These are phyloP conservation scores for Globisporangium paroecandrum DNA, from an alignment of 352 stramenopile genomes.

Conservation along the genomic window DNA sequence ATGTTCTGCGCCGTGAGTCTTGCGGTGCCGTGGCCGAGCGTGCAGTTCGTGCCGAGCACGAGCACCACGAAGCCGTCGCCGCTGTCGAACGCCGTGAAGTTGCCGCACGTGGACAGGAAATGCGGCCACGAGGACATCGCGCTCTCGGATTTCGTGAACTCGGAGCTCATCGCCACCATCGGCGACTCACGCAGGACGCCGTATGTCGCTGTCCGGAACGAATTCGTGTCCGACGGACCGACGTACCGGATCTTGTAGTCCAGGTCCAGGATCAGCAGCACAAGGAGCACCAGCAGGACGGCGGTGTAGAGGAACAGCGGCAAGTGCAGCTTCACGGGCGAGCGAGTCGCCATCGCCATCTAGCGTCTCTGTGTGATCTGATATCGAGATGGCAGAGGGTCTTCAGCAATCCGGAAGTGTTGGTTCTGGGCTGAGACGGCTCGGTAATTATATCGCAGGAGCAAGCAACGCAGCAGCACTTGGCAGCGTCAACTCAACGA, in stretches of 20 bases:
- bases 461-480: neutral
- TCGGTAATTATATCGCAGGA: neutral
- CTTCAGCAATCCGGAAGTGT: neutral
- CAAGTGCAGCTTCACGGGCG: slow-evolving; percentile 7
- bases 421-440: neutral
- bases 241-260: slow-evolving; percentile 13
- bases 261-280: slow-evolving; percentile 11
- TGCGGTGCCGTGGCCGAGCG: slow-evolving; percentile 7
- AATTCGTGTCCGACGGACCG: slow-evolving; percentile 4
- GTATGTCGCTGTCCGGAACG: slow-evolving; percentile 11
- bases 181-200: slow-evolving; percentile 6
- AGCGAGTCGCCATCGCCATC: neutral
- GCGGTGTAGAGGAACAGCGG: slow-evolving; percentile 3
- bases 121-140: slow-evolving; percentile 18
- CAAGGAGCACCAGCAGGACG: slow-evolving; percentile 4
- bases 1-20: slow-evolving; percentile 14
- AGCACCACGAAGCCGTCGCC: slow-evolving; percentile 17
- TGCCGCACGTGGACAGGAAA: slow-evolving; percentile 20
- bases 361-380: neutral
- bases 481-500: neutral
- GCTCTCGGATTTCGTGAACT: neutral
- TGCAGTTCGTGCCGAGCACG: slow-evolving; percentile 19
- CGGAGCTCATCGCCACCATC: neutral
- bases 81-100: slow-evolving; percentile 19
- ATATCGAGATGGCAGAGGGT: neutral